Percentiles rank a stretch among this genome's conserved stretches.
phyloP scores from a whole-genome alignment of 2,329 filamentous ascomycete genomes.

The Curvularia sp. region DNA sequence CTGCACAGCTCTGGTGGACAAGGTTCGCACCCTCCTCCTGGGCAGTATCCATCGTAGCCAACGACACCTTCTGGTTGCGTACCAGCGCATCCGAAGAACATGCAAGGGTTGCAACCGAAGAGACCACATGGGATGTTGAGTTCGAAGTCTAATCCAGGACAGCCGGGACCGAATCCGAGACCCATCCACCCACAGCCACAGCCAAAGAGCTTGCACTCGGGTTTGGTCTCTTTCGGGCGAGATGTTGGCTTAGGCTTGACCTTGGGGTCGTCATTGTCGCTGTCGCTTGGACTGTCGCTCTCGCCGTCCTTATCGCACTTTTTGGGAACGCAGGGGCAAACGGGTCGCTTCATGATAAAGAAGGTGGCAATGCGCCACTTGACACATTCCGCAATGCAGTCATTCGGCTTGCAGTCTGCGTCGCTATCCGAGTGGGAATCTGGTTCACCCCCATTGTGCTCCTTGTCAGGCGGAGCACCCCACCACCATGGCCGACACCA shows the following conservation, averaged over 20 bases:
- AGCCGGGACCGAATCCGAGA: constrained; percentile 29
- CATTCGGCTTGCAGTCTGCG: constrained; percentile 18
- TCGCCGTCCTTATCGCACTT: constrained; percentile 20
- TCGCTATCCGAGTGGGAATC: constrained; percentile 15
- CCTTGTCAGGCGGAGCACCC: not conserved
- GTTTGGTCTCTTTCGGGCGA: constrained; percentile 5
- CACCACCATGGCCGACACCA: constrained; percentile 23
- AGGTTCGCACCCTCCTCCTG: constrained; percentile 20
- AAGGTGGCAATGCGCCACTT: constrained; percentile 15
- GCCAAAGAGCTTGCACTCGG: constrained; percentile 27
- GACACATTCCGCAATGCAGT: constrained; percentile 19
- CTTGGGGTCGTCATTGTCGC: constrained; percentile 13
- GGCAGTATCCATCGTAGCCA: constrained; percentile 31
- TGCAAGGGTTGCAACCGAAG: constrained; percentile 30
- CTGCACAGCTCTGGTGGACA: constrained; percentile 32
- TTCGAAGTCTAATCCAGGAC: constrained; percentile 10
- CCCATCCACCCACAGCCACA: constrained; percentile 39
- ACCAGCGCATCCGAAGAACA: constrained; percentile 25
- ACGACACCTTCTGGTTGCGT: constrained; percentile 17
- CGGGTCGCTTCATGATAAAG: constrained; percentile 15
- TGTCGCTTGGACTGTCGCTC: constrained; percentile 18
- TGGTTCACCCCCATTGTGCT: constrained; percentile 10
- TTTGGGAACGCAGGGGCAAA: constrained; percentile 21
- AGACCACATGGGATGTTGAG: constrained; percentile 22
- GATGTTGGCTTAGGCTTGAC: constrained; percentile 13